Conservation (phyloP, 176 grass and related monocot species). For the Pharus latifolius region DNA sequence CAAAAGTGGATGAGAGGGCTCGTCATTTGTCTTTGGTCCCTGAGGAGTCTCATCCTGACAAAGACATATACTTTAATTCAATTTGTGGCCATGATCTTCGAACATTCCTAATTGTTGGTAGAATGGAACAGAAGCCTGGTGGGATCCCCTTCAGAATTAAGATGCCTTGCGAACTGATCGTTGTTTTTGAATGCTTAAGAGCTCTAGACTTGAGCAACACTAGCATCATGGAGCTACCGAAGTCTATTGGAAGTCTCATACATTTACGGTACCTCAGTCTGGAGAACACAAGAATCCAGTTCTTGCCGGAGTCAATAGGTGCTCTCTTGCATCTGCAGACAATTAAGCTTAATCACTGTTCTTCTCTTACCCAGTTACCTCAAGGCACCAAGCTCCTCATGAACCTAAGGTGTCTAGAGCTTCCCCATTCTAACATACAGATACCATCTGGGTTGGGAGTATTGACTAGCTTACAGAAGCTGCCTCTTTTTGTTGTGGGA, state of each 20-base stretch:
- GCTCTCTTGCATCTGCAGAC: constrained; percentile 37
- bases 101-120: constrained; percentile 30
- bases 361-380: constrained; percentile 28
- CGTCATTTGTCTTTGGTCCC: constrained; percentile 34
- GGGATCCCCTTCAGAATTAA: neutral
- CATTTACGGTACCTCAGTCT: constrained; percentile 36
- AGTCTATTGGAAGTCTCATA: constrained; percentile 20
- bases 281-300: constrained; percentile 15
- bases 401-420: constrained; percentile 29
- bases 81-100: constrained; percentile 15
- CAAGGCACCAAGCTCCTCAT: constrained; percentile 32
- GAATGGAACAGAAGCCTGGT: neutral
- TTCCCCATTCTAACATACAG: constrained; percentile 5
- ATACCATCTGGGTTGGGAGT: constrained; percentile 27
- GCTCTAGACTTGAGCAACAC: constrained; percentile 30
- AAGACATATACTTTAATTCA: neutral
- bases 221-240: constrained; percentile 13
- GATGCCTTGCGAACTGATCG: constrained; percentile 5
- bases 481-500: constrained; percentile 11
- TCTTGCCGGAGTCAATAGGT: constrained; percentile 28
- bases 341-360: constrained; percentile 30
- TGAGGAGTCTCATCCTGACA: neutral
- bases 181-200: constrained; percentile 32
- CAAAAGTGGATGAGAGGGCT: neutral
- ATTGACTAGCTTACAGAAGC: constrained; percentile 24